Evolutionary conservation across 345 rosid genomes (phyloP).

Genomic region (Hypericum perforatum): DNA sequence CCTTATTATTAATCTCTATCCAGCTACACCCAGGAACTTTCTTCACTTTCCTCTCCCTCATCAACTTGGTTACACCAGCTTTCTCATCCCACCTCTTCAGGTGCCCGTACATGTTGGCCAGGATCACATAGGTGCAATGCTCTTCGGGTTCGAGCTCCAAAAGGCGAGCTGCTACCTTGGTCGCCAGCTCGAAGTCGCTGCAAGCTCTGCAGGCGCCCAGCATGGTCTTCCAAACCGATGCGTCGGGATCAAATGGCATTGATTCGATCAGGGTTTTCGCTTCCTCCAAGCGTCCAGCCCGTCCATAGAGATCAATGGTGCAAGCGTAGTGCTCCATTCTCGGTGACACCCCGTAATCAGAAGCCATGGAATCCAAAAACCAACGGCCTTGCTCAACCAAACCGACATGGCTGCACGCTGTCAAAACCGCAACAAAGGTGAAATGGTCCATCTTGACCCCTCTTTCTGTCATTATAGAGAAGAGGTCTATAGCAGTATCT

Average conservation of each 20-base stretch:
- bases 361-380: slow-evolving; percentile 47
- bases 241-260: slow-evolving; percentile 57
- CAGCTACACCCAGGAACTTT: slow-evolving; percentile 88
- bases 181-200: slow-evolving; percentile 56
- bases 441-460: slow-evolving; percentile 55
- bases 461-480: slow-evolving; percentile 41
- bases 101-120: slow-evolving; percentile 60
- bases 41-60: slow-evolving; percentile 63
- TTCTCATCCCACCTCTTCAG: slow-evolving; percentile 54
- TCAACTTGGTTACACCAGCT: slow-evolving; percentile 48
- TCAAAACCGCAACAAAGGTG: slow-evolving; percentile 58
- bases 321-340: slow-evolving; percentile 75
- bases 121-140: slow-evolving; percentile 57
- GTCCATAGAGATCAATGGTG: slow-evolving; percentile 63
- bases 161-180: slow-evolving; percentile 45
- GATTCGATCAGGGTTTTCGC: slow-evolving; percentile 49
- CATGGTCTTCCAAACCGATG: slow-evolving; percentile 66
- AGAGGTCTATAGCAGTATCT: slow-evolving; percentile 44
- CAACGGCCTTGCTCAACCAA: slow-evolving; percentile 46
- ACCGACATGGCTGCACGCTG: slow-evolving; percentile 75
- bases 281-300: slow-evolving; percentile 44
- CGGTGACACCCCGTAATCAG: slow-evolving; percentile 45
- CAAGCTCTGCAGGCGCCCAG: slow-evolving; percentile 65
- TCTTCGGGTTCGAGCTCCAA: slow-evolving; percentile 59
- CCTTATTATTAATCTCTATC: too few species aligned